Conservation (phyloP, 2,329 filamentous ascomycete species). For the Colletotrichum gigasporum region DNA sequence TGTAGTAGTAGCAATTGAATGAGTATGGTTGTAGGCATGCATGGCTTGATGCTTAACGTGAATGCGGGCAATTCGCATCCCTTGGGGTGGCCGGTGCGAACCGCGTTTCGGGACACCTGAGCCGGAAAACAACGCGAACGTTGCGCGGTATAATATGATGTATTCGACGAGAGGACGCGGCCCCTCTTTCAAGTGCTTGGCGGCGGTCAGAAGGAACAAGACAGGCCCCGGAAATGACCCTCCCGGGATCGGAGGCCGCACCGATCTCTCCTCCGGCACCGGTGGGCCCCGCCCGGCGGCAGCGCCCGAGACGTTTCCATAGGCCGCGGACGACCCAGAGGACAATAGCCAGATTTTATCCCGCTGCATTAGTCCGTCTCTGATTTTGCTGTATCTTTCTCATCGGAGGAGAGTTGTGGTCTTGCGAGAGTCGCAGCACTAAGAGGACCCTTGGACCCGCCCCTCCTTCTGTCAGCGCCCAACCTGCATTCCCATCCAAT, state of each 20-base stretch:
- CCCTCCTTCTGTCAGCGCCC: background rate
- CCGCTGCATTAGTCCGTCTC: background rate
- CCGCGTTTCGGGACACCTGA: conserved; percentile 41
- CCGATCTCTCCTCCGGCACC: too few relatives aligned
- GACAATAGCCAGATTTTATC: too few relatives aligned
- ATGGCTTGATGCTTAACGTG: too few relatives aligned
- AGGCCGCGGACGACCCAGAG: too few relatives aligned
- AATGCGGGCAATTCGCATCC: too few relatives aligned
- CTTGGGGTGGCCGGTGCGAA: too few relatives aligned
- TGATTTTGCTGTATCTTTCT: background rate
- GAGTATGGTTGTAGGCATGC: too few relatives aligned
- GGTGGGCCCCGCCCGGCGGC: background rate
- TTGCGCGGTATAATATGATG: conserved; percentile 40
- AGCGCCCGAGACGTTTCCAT: too few relatives aligned
- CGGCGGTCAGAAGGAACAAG: background rate
- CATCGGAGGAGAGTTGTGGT: background rate
- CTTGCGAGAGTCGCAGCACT: background rate
- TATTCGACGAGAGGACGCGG: conserved; percentile 37
- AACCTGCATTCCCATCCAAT: conserved; percentile 1
- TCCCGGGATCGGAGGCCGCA: background rate
- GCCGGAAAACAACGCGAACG: conserved; percentile 44
- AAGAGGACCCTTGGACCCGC: too few relatives aligned
- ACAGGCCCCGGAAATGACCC: background rate
- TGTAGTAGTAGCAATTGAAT: background rate
- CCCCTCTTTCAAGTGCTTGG: conserved; percentile 38